Evolutionary conservation across 2,329 filamentous ascomycete species (phyloP).

Genomic region (Sporothrix inflata): DNA sequence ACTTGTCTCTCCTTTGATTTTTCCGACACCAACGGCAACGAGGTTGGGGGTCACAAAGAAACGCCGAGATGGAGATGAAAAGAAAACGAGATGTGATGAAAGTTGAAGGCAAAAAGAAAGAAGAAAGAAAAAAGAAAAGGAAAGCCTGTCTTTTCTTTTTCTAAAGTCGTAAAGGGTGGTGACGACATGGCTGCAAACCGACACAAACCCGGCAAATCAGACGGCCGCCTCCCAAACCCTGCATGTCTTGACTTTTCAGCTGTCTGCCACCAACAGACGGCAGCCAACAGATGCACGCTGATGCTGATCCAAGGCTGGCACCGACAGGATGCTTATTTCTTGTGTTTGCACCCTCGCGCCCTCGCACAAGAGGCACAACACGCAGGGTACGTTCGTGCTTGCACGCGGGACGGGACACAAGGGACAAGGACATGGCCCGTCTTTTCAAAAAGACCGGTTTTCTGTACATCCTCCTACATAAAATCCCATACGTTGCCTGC

Average conservation of each 20-base stretch:
- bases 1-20: background rate
- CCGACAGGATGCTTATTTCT: background rate
- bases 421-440: background rate
- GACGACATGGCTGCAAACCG: background rate
- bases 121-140: too few species aligned
- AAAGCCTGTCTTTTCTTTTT: too few species aligned
- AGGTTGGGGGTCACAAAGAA: conserved; percentile 17
- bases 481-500: background rate
- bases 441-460: background rate
- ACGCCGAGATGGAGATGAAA: background rate
- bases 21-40: background rate
- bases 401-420: background rate
- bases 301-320: conserved; percentile 11
- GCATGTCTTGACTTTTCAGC: conserved; percentile 3
- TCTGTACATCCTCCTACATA: background rate
- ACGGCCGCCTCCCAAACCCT: background rate
- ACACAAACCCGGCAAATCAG: background rate
- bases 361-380: background rate
- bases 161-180: too few species aligned
- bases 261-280: background rate
- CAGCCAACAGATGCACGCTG: background rate
- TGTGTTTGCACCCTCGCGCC: background rate
- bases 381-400: conserved; percentile 9
- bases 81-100: background rate
- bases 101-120: too few species aligned